These are phyloP conservation scores for maize (Zea mays) DNA, from an alignment of 176 grass and related monocot genomes.

Conservation along the genomic window Zm-B73-REFERENCE-NAM-5.0 NC_050100.1:211757001-211757500, in stretches of 20 bases:
- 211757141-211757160: conserved; percentile 15
- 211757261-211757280: conserved; percentile 35
- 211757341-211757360: background rate
- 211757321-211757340: conserved; percentile 30
- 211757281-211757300: conserved; percentile 35
- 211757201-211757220: background rate
- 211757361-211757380: too few species aligned
- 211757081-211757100: conserved; percentile 32
- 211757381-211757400: background rate
- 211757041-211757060: conserved; percentile 44
- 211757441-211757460: conserved; percentile 12
- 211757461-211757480: background rate
- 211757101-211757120: background rate
- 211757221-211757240: background rate
- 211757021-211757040: conserved; percentile 45
- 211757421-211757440: background rate
- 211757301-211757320: background rate
- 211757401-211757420: background rate
- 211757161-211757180: background rate
- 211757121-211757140: background rate
- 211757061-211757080: conserved; percentile 45
- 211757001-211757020: too few species aligned
- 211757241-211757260: conserved; percentile 23
- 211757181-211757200: background rate
- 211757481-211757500: background rate